Base-by-base conservation (phyloP, 2,329 filamentous ascomycete species). In the Calonectria hawksworthii region DNA sequence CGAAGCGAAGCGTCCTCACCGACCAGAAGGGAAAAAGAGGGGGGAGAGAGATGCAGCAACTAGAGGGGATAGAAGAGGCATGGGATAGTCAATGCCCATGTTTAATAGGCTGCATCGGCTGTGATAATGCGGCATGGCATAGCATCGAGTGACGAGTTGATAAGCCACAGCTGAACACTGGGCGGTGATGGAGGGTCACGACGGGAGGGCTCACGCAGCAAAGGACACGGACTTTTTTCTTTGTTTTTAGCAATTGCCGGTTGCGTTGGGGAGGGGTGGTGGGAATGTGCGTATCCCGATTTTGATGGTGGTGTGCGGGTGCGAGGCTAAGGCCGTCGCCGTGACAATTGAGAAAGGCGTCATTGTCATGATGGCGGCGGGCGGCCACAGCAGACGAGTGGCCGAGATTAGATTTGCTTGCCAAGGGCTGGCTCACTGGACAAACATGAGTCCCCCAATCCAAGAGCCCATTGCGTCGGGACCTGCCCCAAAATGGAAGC, bases 401-500 rank as follows among this genome's bases (percentile, higher is more conserved):
- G 66, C 38, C 28, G 50, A 52, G 32, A 73, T 73, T 32, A 32
- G 30, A 32, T 32, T 32, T 65, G 44, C 63, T 50, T 50, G 32
- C 28, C 47, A 54, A 51, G 54, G 61, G n/a, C 61, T 23, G 67
- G 18, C 18, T 32, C 13, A n/a, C 52, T 59, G 51, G 52, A 59
- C 44, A 68, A 72, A 38, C 47, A 28, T 10, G 36, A 56, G 26
- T 51, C 50, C 59, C 47, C 51, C 65, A 69, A 74, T 61, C 68
- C 51, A 41, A 54, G 51, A 51, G 36, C 61, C 64, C 54, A 72
- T 72, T 64, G 52, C 44, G 32, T 34, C 68, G 54, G 72, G 23
- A 44, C 50, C 26, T 66, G 63, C 26, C 68, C 68, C 41, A 71
- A 71, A 74, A 30, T 68, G 63, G 68, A 68, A 71, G 68, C 52